Conservation (phyloP, 1,139 yeast species). For the Trichomonascaceae sp. region DNA sequence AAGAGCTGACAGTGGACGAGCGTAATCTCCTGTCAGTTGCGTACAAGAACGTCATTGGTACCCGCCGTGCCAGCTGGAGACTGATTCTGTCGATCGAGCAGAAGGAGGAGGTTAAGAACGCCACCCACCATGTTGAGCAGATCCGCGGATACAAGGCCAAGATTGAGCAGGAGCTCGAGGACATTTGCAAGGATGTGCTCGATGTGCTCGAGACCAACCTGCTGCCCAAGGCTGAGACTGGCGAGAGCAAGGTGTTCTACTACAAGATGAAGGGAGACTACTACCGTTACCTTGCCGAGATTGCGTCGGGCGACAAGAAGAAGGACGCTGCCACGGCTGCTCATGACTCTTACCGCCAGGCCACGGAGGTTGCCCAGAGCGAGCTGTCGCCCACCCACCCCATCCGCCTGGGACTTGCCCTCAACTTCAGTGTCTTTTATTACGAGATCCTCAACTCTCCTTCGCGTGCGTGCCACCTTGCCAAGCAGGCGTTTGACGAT, state of each 20-base stretch:
- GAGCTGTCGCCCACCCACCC: constrained; percentile 99
- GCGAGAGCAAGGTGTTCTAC: constrained; percentile 97
- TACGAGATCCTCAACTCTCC: constrained; percentile 97
- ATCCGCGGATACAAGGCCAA: constrained; percentile 92
- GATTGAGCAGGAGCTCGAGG: constrained; percentile 88
- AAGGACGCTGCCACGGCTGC: constrained; percentile 91
- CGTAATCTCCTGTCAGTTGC: constrained; percentile 95
- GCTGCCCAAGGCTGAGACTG: constrained; percentile 91
- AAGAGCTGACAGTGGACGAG: constrained; percentile 94
- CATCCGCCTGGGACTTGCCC: constrained; percentile 94
- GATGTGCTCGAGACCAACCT: constrained; percentile 78
- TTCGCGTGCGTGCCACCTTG: constrained; percentile 97
- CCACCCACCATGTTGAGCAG: constrained; percentile 70
- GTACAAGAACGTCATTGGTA: constrained; percentile 96
- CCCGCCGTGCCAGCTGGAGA: constrained; percentile 99
- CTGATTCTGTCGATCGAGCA: constrained; percentile 96
- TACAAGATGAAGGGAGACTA: constrained; percentile 99
- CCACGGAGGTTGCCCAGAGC: constrained; percentile 95
- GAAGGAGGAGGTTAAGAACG: constrained; percentile 94
- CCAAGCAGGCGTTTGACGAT: constrained; percentile 98
- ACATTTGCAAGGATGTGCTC: constrained; percentile 90
- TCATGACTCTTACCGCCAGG: constrained; percentile 89
- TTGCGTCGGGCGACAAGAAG: constrained; percentile 85
- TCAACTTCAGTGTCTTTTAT: constrained; percentile 95
- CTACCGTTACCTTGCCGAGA: constrained; percentile 98